phyloP scores from a whole-genome alignment of 2,329 filamentous ascomycete genomes.

The Pseudogymnoascus sp. region DNA sequence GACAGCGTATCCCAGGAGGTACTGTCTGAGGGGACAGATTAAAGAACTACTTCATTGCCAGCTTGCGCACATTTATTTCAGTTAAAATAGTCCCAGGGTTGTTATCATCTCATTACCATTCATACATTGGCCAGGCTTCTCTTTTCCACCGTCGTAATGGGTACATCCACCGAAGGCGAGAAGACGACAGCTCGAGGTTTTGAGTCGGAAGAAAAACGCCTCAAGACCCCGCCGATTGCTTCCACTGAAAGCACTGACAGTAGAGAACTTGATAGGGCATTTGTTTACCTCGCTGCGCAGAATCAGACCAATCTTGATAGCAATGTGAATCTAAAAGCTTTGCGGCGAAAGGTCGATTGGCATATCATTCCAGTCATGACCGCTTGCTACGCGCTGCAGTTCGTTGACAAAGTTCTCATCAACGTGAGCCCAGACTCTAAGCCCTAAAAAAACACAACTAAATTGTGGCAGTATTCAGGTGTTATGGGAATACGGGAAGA shows the following conservation, averaged over 20 bases:
- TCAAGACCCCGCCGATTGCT: not conserved
- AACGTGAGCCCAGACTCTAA: slow-evolving; percentile 40
- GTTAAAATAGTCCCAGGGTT: not conserved
- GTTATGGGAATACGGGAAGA: slow-evolving; percentile 56
- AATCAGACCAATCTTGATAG: slow-evolving; percentile 31
- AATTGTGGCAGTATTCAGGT: slow-evolving; percentile 46
- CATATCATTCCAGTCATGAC: slow-evolving; percentile 56
- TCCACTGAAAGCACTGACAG: not conserved
- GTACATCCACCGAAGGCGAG: not conserved
- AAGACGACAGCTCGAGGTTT: not conserved
- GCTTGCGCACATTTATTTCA: not conserved
- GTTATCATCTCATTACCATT: not conserved
- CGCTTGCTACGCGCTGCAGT: slow-evolving; percentile 53
- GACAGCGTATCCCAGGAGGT: not conserved
- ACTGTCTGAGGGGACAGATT: not conserved
- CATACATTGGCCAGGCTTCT: not conserved
- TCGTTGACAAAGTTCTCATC: slow-evolving; percentile 56
- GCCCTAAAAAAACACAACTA: not conserved
- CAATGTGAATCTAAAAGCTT: slow-evolving; percentile 35
- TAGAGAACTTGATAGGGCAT: slow-evolving; percentile 38
- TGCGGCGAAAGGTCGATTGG: slow-evolving; percentile 50
- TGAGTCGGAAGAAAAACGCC: not conserved
- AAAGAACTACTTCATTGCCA: not conserved
- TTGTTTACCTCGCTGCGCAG: slow-evolving; percentile 30
- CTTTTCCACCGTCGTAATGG: not conserved